Conservation (phyloP, 2,329 filamentous ascomycete species). For the Trichoderma endophyticum region DNA sequence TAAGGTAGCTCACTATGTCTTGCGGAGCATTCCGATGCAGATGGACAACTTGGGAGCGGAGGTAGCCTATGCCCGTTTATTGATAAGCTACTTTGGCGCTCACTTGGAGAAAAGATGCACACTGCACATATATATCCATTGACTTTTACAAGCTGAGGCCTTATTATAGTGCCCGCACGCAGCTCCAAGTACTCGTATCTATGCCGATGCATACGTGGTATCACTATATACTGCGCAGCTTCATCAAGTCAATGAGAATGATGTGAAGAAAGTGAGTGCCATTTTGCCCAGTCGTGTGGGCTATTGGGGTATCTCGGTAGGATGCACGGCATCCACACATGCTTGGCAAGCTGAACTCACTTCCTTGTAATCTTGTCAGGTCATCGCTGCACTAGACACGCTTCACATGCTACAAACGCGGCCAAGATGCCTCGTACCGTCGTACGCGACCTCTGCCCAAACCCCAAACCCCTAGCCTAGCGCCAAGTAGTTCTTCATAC, state of each 20-base stretch:
- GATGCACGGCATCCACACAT: background rate
- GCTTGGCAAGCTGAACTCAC: background rate
- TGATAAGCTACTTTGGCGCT: background rate
- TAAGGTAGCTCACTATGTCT: background rate
- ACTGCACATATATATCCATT: too few relatives aligned
- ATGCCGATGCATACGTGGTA: background rate
- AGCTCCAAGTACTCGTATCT: too few relatives aligned
- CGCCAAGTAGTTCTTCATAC: background rate
- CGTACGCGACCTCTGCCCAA: background rate
- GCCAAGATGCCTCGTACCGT: background rate
- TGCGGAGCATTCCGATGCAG: background rate
- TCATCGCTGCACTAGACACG: background rate
- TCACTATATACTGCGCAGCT: background rate
- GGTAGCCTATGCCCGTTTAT: background rate
- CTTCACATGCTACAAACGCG: background rate
- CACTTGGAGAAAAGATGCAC: background rate
- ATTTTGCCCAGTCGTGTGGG: background rate
- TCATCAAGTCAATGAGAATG: background rate
- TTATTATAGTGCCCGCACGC: too few relatives aligned
- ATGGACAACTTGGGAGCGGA: background rate
- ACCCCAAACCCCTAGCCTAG: background rate
- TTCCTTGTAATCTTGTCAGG: background rate
- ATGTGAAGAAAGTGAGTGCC: background rate
- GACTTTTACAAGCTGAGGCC: too few relatives aligned
- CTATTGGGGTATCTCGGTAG: background rate